Base-by-base conservation (phyloP, 148 eudicot genomes). In the Nepenthes mirabilis region DNA sequence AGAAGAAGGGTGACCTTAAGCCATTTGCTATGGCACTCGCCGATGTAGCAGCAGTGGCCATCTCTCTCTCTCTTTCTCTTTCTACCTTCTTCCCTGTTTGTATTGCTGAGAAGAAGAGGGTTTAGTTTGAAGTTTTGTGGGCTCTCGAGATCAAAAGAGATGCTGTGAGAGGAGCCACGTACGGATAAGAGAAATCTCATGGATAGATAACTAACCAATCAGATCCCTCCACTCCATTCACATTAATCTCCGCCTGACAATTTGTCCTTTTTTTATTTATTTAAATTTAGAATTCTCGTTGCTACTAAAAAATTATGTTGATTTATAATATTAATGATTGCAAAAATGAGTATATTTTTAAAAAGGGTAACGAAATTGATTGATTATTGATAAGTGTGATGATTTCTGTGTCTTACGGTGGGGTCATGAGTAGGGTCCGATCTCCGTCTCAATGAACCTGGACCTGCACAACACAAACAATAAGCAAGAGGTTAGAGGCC, bases 21-120 rank as follows among this genome's bases (percentile, higher is more conserved):
- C 97, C 91, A 74, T 82, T 90, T 12, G 85, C 70, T 45, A 88
- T 63, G 14, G 94, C 90, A 61, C 68, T 63, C 8, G 87, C 82
- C 9, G 96, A 83, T 34, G 87, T 76, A 56, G 95, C 76, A 47
- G 86, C 64, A 57, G 57, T 70, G 68, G 68, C 68, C 68, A 65
- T 63, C 11, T 43, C 6, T 40, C 45, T 40, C 45, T 49, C 14
- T 11, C 14, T 49, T 3, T 49, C n/a, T n/a, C 14, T 49, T 11
- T 49, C 52, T 49, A 2, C 52, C 2, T 12, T 10, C 3, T 12
- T 49, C 13, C 3, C 10, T 1, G 52, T 13, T 14, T 55, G 56
- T 11, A 34, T 14, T 40, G 52, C 45, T 34, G 58, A 9, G 58
- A 36, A 53, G 48, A 34, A 12, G 23, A 37, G 67, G 52, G 52